phyloP scores from a whole-genome alignment of 2,329 filamentous ascomycete species.

The Talaromyces sp. region DNA sequence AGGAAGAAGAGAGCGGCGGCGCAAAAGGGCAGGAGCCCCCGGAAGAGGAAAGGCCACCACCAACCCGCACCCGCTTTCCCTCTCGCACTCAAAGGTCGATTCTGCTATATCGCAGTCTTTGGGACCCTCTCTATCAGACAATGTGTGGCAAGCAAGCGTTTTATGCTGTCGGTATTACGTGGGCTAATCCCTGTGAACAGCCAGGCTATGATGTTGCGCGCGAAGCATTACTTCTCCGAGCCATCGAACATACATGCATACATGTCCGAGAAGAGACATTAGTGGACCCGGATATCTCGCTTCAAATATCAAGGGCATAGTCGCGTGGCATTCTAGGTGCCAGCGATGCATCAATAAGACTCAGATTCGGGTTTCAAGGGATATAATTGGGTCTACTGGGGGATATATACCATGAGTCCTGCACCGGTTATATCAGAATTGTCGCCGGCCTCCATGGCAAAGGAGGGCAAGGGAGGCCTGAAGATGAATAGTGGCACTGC shows the following conservation, averaged over 20 bases:
- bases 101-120: background rate
- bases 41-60: background rate
- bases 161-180: background rate
- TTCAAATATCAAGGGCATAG: background rate
- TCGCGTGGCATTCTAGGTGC: background rate
- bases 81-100: background rate
- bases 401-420: conserved; percentile 1
- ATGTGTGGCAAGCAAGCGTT: background rate
- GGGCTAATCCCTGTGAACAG: background rate
- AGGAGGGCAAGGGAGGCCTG: background rate
- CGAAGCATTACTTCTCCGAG: background rate
- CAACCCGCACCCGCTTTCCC: background rate
- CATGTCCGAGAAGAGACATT: background rate
- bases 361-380: background rate
- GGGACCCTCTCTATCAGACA: background rate
- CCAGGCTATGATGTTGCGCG: background rate
- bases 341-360: background rate
- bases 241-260: background rate
- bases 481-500: conserved; percentile 1
- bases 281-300: background rate
- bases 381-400: background rate
- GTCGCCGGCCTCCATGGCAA: background rate
- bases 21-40: background rate
- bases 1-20: background rate
- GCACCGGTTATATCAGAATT: background rate